Evolutionary conservation across 495 filamentous ascomycete genomes (phyloP).

Genomic region (Copromyces sp.): DNA sequence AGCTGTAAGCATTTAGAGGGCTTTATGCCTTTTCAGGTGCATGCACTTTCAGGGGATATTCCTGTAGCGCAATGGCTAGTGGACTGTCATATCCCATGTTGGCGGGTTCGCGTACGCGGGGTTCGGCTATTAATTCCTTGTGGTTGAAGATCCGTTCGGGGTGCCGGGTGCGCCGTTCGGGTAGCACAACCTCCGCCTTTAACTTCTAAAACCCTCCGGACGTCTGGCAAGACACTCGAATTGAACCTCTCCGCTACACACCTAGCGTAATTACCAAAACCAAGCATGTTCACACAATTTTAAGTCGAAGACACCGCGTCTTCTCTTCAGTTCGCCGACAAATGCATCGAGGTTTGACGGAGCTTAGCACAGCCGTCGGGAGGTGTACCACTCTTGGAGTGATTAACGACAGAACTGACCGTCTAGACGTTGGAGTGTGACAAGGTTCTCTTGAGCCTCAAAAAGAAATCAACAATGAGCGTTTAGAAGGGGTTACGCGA

Average conservation of each 20-base stretch:
- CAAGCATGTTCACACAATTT: neutral
- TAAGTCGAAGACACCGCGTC: neutral
- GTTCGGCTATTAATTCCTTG: neutral
- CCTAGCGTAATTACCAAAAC: neutral
- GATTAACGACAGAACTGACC: neutral
- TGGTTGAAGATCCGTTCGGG: neutral
- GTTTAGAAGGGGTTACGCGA: neutral
- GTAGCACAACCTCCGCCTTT: neutral
- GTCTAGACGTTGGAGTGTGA: neutral
- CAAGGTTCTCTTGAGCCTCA: neutral
- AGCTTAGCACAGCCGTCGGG: neutral
- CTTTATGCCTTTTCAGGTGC: too few relatives aligned
- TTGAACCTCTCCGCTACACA: neutral
- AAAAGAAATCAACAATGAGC: neutral
- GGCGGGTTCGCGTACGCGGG: neutral
- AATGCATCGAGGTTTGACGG: neutral
- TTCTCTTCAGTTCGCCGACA: neutral
- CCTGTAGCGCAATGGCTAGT: neutral
- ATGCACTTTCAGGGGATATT: too few relatives aligned
- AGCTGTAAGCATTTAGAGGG: too few relatives aligned
- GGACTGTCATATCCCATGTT: neutral
- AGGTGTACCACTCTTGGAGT: neutral
- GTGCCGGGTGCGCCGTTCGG: neutral
- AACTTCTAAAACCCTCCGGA: neutral
- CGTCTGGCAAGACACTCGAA: neutral